Conservation (phyloP, 2,329 filamentous ascomycete species). For the Hypomyces rosellus region DNA sequence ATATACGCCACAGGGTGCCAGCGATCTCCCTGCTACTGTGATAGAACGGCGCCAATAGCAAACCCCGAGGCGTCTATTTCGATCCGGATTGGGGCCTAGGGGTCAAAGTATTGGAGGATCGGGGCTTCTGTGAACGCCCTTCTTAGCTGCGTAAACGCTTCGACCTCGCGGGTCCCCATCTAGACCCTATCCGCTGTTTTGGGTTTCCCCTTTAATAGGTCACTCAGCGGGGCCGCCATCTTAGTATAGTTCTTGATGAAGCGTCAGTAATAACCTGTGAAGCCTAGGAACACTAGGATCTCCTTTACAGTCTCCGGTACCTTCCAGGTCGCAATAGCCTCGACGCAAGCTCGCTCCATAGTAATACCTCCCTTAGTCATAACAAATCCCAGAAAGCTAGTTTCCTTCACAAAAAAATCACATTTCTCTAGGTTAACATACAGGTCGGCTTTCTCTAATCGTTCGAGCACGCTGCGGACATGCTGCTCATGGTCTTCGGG, state of each 20-base stretch:
- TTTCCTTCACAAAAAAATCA: not conserved
- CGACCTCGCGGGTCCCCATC: not conserved
- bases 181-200: not conserved
- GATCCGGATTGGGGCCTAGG: not conserved
- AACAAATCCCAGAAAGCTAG: slow-evolving; percentile 2
- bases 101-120: not conserved
- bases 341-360: not conserved
- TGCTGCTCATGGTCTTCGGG: slow-evolving; percentile 10
- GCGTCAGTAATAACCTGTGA: not conserved
- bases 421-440: too few species aligned
- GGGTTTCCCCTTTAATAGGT: not conserved
- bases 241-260: not conserved
- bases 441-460: slow-evolving; percentile 2
- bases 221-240: not conserved
- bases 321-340: too few species aligned
- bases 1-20: not conserved
- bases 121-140: too few species aligned
- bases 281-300: not conserved
- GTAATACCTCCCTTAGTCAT: slow-evolving; percentile 8
- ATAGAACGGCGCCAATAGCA: not conserved
- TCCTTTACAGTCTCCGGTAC: not conserved
- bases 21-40: not conserved
- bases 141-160: too few species aligned
- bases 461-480: slow-evolving; percentile 6
- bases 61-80: not conserved